phyloP scores from a whole-genome alignment of 2,329 filamentous ascomycete genomes.

The Lachnellula occidentalis region DNA sequence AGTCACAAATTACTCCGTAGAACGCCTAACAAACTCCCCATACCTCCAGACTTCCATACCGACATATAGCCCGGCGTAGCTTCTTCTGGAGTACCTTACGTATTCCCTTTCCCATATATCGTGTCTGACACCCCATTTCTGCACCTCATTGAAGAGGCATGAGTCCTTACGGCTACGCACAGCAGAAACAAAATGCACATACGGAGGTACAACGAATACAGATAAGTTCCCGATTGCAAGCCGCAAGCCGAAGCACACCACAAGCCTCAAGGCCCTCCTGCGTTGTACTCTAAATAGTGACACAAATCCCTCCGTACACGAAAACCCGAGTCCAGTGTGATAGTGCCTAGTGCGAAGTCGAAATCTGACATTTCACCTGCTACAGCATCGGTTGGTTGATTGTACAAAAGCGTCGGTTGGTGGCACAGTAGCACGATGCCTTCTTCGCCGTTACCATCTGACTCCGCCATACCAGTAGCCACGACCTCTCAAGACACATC shows the following conservation, averaged over 20 bases:
- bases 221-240: not conserved
- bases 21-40: not conserved
- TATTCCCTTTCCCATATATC: not conserved
- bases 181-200: not conserved
- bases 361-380: not conserved
- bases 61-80: not conserved
- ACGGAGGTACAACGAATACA: not conserved
- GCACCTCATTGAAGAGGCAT: not conserved
- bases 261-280: not conserved
- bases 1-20: too few relatives aligned
- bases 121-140: not conserved
- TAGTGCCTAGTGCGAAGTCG: not conserved
- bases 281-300: not conserved
- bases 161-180: not conserved
- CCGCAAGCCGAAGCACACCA: not conserved
- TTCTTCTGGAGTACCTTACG: not conserved
- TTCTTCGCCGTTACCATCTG: conserved; percentile 7
- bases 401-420: not conserved
- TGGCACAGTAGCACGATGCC: not conserved
- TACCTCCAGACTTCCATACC: not conserved
- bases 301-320: not conserved
- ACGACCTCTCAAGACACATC: not conserved
- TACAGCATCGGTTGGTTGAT: not conserved
- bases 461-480: conserved; percentile 18
- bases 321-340: not conserved